Evolutionary conservation across 2,329 filamentous ascomycete species (phyloP).

Genomic region (Fusarium tuaranense): DNA sequence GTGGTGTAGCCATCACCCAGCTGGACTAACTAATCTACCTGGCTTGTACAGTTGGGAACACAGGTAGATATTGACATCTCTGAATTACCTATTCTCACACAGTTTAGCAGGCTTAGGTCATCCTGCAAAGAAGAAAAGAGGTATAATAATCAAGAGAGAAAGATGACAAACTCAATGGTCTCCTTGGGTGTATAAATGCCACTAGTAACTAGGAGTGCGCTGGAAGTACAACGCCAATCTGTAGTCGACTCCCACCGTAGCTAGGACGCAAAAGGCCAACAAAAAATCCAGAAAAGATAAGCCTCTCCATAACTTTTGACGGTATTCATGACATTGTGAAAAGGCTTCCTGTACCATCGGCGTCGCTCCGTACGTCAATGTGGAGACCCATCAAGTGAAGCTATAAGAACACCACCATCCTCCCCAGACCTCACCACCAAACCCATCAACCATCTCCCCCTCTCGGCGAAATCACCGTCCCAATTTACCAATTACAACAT

Average conservation of each 20-base stretch:
- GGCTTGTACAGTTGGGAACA: not conserved
- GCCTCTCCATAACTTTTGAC: not conserved
- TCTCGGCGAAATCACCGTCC: slow-evolving; percentile 1
- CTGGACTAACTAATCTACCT: not conserved
- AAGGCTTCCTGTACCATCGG: not conserved
- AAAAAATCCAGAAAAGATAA: not conserved
- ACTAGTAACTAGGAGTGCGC: not conserved
- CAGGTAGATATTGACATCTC: not conserved
- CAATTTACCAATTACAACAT: not conserved
- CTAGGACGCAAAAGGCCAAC: not conserved
- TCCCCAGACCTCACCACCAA: not conserved
- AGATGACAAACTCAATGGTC: not conserved
- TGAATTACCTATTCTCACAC: not conserved
- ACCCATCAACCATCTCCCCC: not conserved
- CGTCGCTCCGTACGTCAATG: not conserved
- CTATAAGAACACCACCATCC: not conserved
- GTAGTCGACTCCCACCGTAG: not conserved
- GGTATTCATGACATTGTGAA: not conserved
- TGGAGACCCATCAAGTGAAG: not conserved
- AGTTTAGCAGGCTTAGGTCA: accelerated
- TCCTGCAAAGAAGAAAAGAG: not conserved
- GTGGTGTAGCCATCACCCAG: not conserved
- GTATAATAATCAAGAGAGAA: not conserved
- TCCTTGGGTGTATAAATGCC: not conserved
- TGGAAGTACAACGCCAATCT: not conserved